Conservation (phyloP, 2,329 filamentous ascomycete genomes). For the Xylaria sp. region DNA sequence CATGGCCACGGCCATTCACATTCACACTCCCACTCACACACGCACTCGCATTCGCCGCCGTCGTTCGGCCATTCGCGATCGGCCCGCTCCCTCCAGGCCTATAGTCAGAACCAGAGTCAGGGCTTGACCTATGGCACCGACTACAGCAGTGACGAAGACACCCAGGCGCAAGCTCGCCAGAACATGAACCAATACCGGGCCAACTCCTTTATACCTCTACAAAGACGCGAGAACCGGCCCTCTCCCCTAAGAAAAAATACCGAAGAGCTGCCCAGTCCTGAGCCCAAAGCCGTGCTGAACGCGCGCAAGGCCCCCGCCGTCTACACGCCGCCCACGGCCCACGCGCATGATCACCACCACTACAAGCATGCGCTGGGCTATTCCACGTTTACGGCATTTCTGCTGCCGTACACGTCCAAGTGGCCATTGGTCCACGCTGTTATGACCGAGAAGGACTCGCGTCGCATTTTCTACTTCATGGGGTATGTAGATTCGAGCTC, state of each 20-base stretch:
- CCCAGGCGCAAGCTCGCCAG: slow-evolving; percentile 26
- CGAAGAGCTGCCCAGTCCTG: slow-evolving; percentile 27
- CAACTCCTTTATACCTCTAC: slow-evolving; percentile 39
- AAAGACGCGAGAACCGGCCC: slow-evolving; percentile 39
- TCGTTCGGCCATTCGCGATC: slow-evolving; percentile 45
- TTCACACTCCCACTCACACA: slow-evolving; percentile 41
- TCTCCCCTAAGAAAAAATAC: slow-evolving; percentile 37
- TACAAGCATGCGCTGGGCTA: slow-evolving; percentile 45
- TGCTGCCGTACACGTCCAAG: slow-evolving; percentile 70
- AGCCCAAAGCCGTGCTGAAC: slow-evolving; percentile 20
- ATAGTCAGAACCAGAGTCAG: slow-evolving; percentile 36
- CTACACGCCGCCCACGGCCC: slow-evolving; percentile 19
- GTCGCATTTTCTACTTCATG: slow-evolving; percentile 97
- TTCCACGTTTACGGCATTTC: slow-evolving; percentile 70
- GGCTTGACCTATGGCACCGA: slow-evolving; percentile 38
- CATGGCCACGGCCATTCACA: slow-evolving; percentile 33
- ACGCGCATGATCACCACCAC: slow-evolving; percentile 34
- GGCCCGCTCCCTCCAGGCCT: slow-evolving; percentile 36
- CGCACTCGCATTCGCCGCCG: slow-evolving; percentile 42
- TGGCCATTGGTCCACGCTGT: slow-evolving; percentile 85
- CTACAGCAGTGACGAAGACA: slow-evolving; percentile 36
- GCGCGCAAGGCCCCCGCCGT: slow-evolving; percentile 17
- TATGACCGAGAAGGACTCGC: slow-evolving; percentile 86
- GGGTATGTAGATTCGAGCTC: slow-evolving; percentile 57
- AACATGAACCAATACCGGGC: slow-evolving; percentile 38